Evolutionary conservation across 495 filamentous ascomycete species (phyloP), one percentile per base, ranked within the genome.

Genomic region (Cetradonia linearis): DNA sequence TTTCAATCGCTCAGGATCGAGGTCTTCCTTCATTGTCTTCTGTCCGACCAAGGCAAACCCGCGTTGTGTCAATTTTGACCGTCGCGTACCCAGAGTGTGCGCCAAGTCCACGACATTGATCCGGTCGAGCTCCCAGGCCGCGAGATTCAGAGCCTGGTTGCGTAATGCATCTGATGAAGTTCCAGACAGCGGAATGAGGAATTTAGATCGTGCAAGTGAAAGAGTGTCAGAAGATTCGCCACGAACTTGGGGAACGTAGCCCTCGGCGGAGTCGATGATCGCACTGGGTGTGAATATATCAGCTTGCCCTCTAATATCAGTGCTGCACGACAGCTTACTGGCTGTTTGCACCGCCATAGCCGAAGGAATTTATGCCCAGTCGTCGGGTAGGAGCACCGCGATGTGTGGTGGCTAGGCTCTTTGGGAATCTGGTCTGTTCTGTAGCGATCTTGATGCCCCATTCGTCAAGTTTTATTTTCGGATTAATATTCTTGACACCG

Each of bases 311-410:
- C 20, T 30, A 42, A 10, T 5, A 3, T 14, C 27, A 25, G 44
- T n/a, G n/a, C n/a, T n/a, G 37, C 4, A 52, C 18, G 72, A 70
- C 55, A 57, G n/a, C n/a, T n/a, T n/a, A n/a, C n/a, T 58, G 78
- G 6, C 75, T 73, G 63, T 85, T 84, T 13, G 78, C 71, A 36
- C 82, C 81, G n/a, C 81, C 82, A 59, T 80, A 83, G 0, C 81
- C 81, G 48, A 85, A 86, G 2, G 77, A 80, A 65, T 84, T 84
- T n/a, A 86, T 75, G 54, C 77, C 80, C 0, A 71, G 77, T 34
- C 82, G 37, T 1, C 7, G 4, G 13, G 11, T 40, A 18, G 13
- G 34, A 11, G 8, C 13, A 11, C 34, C 34, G 13, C 13, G 34
- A 6, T 36, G 34, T 36, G 34, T 36, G 8, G 8, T 25, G 23